phyloP scores from a whole-genome alignment of 345 rosid species.

The Salix dunnii region DNA sequence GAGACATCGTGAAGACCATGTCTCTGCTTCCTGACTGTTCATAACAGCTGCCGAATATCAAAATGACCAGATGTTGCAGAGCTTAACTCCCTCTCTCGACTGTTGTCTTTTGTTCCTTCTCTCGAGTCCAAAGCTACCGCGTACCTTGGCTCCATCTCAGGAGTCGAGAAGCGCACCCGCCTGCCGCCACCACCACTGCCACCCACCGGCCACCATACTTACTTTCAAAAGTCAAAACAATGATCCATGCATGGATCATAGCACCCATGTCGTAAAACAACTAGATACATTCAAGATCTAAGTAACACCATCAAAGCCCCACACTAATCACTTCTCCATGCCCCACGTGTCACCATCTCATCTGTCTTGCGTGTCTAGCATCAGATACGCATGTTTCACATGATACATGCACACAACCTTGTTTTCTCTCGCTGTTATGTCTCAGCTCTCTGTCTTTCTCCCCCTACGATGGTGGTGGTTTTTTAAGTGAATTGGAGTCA shows the following conservation, averaged over 20 bases:
- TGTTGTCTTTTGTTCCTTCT: not conserved
- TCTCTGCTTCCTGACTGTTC: slow-evolving; percentile 9
- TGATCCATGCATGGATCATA: slow-evolving; percentile 28
- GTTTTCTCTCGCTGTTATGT: not conserved
- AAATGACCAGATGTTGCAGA: slow-evolving; percentile 1
- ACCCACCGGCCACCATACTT: slow-evolving; percentile 11
- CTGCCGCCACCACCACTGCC: not conserved
- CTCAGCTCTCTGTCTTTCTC: not conserved
- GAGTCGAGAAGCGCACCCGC: slow-evolving; percentile 25
- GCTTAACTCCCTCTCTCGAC: not conserved
- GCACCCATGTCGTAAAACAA: slow-evolving; percentile 10
- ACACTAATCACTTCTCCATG: slow-evolving; percentile 18
- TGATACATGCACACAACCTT: not conserved
- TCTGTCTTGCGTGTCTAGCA: slow-evolving; percentile 38
- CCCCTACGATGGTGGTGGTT: not conserved
- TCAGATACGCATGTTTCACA: slow-evolving; percentile 49
- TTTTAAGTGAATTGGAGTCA: slow-evolving; percentile 23
- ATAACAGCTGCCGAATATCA: not conserved
- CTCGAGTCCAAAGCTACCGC: not conserved
- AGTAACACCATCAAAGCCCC: slow-evolving; percentile 26
- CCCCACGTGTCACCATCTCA: slow-evolving; percentile 50
- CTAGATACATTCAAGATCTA: slow-evolving; percentile 13
- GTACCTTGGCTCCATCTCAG: slow-evolving; percentile 15
- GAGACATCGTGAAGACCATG: slow-evolving; percentile 23
- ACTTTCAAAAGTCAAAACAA: slow-evolving; percentile 38